phyloP scores from a whole-genome alignment of 345 rosid species.

The Populus nigra region DNA sequence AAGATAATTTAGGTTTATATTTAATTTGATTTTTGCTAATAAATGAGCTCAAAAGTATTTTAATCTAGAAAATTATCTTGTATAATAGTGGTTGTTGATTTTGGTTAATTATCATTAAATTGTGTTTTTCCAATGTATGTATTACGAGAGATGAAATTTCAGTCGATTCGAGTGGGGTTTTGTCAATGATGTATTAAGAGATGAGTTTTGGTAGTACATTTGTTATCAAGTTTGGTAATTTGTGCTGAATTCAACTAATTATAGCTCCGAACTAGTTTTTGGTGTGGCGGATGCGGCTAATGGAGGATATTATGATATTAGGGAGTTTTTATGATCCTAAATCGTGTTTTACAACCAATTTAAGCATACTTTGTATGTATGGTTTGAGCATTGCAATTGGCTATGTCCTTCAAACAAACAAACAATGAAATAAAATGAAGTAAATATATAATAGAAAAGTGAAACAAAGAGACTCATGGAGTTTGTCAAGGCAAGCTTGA shows the following conservation, averaged over 20 bases:
- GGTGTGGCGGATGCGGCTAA: not conserved
- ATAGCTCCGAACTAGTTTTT: not conserved
- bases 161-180: not conserved
- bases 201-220: not conserved
- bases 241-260: not conserved
- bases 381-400: no score
- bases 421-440: no score
- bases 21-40: not conserved
- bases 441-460: no score
- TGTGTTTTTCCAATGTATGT: no score
- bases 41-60: not conserved
- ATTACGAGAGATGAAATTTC: not conserved
- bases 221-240: not conserved
- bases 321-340: not conserved
- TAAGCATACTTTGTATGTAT: not conserved
- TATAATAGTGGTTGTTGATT: not conserved
- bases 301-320: not conserved
- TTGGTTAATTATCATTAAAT: no score
- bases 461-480: not conserved
- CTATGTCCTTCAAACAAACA: no score
- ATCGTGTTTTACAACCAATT: not conserved
- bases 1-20: not conserved
- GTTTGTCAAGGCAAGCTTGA: not conserved
- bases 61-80: not conserved
- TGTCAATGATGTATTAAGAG: not conserved